Conservation (phyloP, 257 asterid species). For the Cruciata laevipes region DNA sequence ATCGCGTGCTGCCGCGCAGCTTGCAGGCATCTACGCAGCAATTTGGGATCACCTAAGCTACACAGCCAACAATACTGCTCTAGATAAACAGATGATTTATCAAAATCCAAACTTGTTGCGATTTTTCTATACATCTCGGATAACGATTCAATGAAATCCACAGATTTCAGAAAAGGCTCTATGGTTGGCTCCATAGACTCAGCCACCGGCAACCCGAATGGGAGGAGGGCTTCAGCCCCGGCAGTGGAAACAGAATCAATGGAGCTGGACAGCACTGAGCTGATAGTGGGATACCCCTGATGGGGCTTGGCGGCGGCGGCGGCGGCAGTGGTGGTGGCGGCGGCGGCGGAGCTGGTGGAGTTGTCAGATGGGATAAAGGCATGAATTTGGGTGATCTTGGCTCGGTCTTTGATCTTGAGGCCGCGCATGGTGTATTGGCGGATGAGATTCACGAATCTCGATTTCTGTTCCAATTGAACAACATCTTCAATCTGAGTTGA, state of each 20-base stretch:
- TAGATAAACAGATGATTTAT: conserved; percentile 29
- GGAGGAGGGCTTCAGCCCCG: conserved; percentile 28
- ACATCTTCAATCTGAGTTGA: conserved; percentile 26
- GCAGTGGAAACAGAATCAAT: conserved; percentile 19
- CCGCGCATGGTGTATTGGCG: conserved; percentile 34
- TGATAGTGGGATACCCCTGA: conserved; percentile 31
- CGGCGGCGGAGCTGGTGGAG: conserved; percentile 16
- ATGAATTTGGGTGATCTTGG: conserved; percentile 47
- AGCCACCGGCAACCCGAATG: conserved; percentile 38
- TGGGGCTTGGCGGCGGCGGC: conserved; percentile 12
- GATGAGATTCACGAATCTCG: conserved; percentile 46
- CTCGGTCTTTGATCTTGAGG: conserved; percentile 48
- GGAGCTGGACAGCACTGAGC: conserved; percentile 33
- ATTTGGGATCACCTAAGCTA: conserved; percentile 43
- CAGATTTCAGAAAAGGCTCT: conserved; percentile 35
- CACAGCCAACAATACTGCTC: conserved; percentile 37
- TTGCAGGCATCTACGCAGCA: conserved; percentile 42
- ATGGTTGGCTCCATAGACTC: conserved; percentile 36
- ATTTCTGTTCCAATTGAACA: conserved; percentile 25
- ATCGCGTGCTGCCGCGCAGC: conserved; percentile 42
- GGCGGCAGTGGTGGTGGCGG: conserved; percentile 6
- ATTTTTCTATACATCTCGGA: conserved; percentile 28
- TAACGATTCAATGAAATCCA: conserved; percentile 41
- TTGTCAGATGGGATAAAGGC: conserved; percentile 32
- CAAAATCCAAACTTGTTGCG: conserved; percentile 16